Evolutionary conservation across 305 asterid genomes (phyloP), one percentile per base, ranked within the genome.

Genomic region (Fraxinus baroniana): DNA sequence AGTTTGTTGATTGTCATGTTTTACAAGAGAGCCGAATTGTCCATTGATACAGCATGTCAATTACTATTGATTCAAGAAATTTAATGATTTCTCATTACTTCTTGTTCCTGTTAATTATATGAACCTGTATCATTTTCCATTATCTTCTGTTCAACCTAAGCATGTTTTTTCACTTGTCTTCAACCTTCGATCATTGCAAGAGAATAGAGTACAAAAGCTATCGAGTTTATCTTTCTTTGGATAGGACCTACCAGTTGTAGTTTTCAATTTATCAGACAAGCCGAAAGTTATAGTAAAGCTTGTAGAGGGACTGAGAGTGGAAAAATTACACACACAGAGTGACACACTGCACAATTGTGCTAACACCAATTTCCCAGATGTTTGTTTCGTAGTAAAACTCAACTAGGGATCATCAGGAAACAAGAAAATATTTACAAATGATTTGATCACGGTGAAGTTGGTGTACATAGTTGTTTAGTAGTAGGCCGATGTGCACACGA

Each of bases 371-470:
- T 62, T 3, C 72, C 33, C 33, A 20, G 68, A 57, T 26, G 76
- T 46, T 81, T 49, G 17, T 82, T 71, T 81, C 30, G 79, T 82
- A 78, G 89, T 79, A 78, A 79, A 72, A 68, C 75, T 84, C 82
- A 79, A 82, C 75, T 10, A 70, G 74, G 74, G 79, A 84, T 80
- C 90, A 85, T 66, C 77, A 80, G 84, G 66, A 74, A 82, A 81
- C 87, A 79, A 24, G 83, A 46, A 80, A 57, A 81, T 82, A 89
- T 87, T 85, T 89, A 89, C 90, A 89, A 76, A 66, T 37, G 82
- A 83, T 84, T 88, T 79, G 87, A 80, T 57, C 52, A 36, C 17
- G 78, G 36, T 66, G 62, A 78, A 88, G 86, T 82, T 85, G 52
- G 76, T 74, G 78, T 79, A 85, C 78, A 78, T 57, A 30, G 55